Base-by-base conservation (phyloP, 139 green algal genomes). In the Diplosphaera chodatii region DNA sequence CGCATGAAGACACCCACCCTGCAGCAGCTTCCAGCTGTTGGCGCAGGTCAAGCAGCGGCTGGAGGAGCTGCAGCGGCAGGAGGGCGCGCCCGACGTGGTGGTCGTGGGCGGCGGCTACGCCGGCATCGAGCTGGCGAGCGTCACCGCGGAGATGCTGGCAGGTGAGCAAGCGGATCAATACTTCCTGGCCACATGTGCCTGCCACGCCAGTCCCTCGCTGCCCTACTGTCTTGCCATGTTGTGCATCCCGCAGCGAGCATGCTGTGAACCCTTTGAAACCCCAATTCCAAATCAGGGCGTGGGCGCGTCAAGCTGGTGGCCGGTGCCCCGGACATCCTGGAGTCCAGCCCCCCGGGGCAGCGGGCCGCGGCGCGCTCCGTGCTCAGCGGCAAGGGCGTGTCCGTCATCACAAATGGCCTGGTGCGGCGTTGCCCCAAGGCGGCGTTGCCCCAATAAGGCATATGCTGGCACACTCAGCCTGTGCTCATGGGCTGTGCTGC, bases 21-120 rank as follows among this genome's bases (percentile, higher is more conserved):
- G n/a, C n/a, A n/a, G n/a, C n/a, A n/a, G n/a, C n/a, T n/a, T n/a
- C n/a, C n/a, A n/a, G n/a, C n/a, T n/a, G n/a, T n/a, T n/a, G n/a
- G 28, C 27, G 67, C 67, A 77, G 71, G 59, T 66, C 15, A n/a
- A 63, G 21, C 32, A 67, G 31, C 37, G 40, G 30, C 67, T 91
- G 40, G 68, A 81, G n/a, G 56, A 67, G 40, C 77, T 91, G 66
- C 75, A 85, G 64, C 31, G 29, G 63, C 40, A 78, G 22, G 25
- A 41, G 32, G 67, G 55, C 25, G 74, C 40, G 16, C 21, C 66
- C 0, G 34, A 28, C 16, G 80, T 93, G 20, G 79, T 87, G 55
- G 86, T 98, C 25, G 90, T 97, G 33, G 94, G 94, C 27, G 92
- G 79, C 3, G 94, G 94, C 2, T 96, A 96, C 74, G 82, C 88